Percentiles rank a stretch among this genome's conserved stretches.
Evolutionary conservation across 1,284 basidiomycete species (phyloP).

Genomic region (Porogramme epimiltina): DNA sequence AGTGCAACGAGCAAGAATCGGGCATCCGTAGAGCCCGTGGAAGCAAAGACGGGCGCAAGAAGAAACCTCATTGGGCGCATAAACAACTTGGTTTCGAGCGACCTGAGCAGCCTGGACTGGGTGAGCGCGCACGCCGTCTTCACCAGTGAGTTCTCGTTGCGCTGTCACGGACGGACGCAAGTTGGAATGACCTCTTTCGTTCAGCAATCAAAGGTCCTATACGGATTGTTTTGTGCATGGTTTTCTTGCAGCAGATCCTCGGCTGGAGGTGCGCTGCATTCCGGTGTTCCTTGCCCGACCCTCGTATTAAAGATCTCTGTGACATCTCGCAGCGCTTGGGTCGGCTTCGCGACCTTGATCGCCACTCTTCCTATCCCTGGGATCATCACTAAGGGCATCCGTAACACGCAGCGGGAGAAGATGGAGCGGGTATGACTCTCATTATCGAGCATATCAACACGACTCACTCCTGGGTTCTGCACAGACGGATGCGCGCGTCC

Average conservation of each 20-base stretch:
- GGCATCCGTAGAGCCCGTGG: slow-evolving; percentile 5
- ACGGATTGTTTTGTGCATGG: slow-evolving; percentile 38
- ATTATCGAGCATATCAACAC: slow-evolving; percentile 23
- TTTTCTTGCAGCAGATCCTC: slow-evolving; percentile 47
- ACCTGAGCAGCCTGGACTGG: slow-evolving; percentile 9
- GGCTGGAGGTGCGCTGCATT: slow-evolving; percentile 44
- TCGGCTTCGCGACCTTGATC: slow-evolving; percentile 56
- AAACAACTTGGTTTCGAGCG: slow-evolving; percentile 33
- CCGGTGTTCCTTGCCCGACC: neutral
- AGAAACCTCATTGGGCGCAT: slow-evolving; percentile 51
- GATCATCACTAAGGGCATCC: slow-evolving; percentile 32
- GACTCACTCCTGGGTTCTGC: neutral
- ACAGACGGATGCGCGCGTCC: slow-evolving; percentile 54
- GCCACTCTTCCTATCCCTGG: slow-evolving; percentile 54
- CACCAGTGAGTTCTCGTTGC: neutral
- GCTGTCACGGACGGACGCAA: too few species aligned
- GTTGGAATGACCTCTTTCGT: neutral
- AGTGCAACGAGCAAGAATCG: neutral
- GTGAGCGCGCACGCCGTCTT: slow-evolving; percentile 2
- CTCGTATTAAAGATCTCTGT: neutral
- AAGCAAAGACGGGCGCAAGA: slow-evolving; percentile 25
- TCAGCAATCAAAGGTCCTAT: slow-evolving; percentile 15
- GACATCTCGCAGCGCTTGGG: slow-evolving; percentile 37
- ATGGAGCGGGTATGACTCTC: slow-evolving; percentile 33
- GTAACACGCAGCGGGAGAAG: slow-evolving; percentile 32